Evolutionary conservation across 2,329 filamentous ascomycete species (phyloP), one percentile per base, ranked within the genome.

Genomic region (Ceratocystiopsis sp.): DNA sequence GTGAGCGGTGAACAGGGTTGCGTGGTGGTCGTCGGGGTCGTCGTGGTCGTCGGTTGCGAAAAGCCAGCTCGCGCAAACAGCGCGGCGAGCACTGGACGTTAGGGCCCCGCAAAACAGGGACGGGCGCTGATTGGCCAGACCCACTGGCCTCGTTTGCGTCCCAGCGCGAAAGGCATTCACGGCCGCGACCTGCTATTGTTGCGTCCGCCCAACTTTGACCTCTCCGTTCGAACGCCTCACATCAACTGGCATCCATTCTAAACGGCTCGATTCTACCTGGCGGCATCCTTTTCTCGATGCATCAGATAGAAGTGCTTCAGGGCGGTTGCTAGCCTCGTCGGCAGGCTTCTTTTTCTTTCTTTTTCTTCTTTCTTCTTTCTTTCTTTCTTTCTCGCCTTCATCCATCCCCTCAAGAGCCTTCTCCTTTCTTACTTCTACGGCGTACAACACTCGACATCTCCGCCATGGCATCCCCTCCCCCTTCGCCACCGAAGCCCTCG

Each of bases 401-500:
- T 34, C 9, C 29, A 37, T 38, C 14, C 29, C 25, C 17, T 21
- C 40, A 18, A 40, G 12, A 4, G 4, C 38, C 21, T 19, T n/a
- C 32, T 4, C 3, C 41, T 38, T 35, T 35, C 29, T 32, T 7
- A 13, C 39, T 25, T 14, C 21, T 8, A 18, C 35, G n/a, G n/a
- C n/a, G n/a, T n/a, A n/a, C n/a, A n/a, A n/a, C n/a, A n/a, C 19
- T 21, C 19, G 19, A 21, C 19, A 21, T 7, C 19, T 7, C 15
- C 44, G 35, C 11, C 14, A 51, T 51, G 48, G 35, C 49, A 3
- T 46, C 48, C 10, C 9, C 25, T 13, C 45, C 50, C 29, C 46
- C 50, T 3, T 45, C 50, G 1, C 39, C 37, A 4, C 37, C 37
- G 15, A 49, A 49, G 41, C 39, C 43, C 4, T 38, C 43, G 10